These are phyloP conservation scores for Phytophthora sp. DNA, from an alignment of 352 stramenopile species.

Conservation along the genomic window DNA sequence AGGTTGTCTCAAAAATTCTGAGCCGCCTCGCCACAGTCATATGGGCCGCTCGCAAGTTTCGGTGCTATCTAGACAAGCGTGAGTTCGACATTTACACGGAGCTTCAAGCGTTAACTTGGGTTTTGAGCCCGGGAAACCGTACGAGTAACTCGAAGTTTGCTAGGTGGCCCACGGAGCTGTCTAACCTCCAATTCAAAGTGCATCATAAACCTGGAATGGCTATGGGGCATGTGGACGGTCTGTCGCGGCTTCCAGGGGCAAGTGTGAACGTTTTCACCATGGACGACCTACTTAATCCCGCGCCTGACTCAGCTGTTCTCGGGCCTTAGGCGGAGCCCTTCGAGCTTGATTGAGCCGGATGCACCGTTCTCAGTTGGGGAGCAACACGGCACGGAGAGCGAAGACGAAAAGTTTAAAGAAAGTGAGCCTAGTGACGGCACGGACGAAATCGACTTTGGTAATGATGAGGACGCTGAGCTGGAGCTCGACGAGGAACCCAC, in stretches of 20 bases:
- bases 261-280: background rate
- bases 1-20: too few relatives aligned
- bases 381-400: background rate
- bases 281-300: background rate
- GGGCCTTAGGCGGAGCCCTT: too few relatives aligned
- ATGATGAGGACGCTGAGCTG: background rate
- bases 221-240: constrained; percentile 5
- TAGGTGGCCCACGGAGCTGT: constrained; percentile 5
- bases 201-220: constrained; percentile 3
- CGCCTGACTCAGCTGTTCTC: background rate
- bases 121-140: background rate
- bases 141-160: constrained; percentile 4
- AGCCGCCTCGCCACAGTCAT: too few relatives aligned
- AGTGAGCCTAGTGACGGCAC: too few relatives aligned
- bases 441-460: too few relatives aligned
- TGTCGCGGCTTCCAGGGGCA: background rate
- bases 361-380: background rate
- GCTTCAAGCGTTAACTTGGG: background rate
- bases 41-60: background rate
- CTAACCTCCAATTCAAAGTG: constrained; percentile 5
- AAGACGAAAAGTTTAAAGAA: background rate
- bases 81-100: constrained; percentile 7
- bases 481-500: background rate
- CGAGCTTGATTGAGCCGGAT: background rate
- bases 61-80: background rate